Evolutionary conservation across 73 alveolate species (phyloP), one percentile per base, ranked within the genome.

Genomic region (Paramecium sexaurelia): DNA sequence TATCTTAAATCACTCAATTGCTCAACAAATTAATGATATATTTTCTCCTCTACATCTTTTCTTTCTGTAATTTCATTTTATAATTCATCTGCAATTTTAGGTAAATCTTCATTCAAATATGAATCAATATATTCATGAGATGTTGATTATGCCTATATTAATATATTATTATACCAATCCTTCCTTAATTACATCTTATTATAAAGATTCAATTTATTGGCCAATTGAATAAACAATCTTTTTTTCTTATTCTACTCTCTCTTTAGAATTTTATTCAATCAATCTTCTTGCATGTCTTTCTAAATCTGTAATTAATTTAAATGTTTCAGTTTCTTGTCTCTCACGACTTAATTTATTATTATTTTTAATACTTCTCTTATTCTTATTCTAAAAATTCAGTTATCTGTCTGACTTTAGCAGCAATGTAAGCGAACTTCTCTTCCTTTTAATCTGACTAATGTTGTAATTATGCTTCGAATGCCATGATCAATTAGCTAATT

Each of bases 111-210:
- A 68, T 88, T 88, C 73, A 88, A 57, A 43, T 69, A 88, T 56
- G 94, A 36, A 88, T 88, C 94, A 88, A 88, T 75, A 57, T 88
- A 88, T 37, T 82, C 94, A 36, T 88, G 94, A 13, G 91, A 69
- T 22, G 94, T 88, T 41, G 68, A 68, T 88, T 88, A 88, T 56
- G 94, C 94, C 87, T 88, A 78, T 19, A 39, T 37, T 78, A 7
- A 41, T 10, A 27, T 11, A 33, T 6, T 3, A 9, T 73, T 10
- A 7, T 78, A 78, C 90, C 47, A 78, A 19, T 78, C 90, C 75
- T 45, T 78, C 90, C 29, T 78, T 78, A 24, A 39, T 61, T 1
- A 78, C 90, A 22, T 78, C 90, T 20, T 78, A 78, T 78, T 78
- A 40, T 10, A 78, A 37, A 7, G 33, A 22, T 27, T 88, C 94